phyloP scores from a whole-genome alignment of 2,329 filamentous ascomycete genomes.

The Blastomyces silverae region DNA sequence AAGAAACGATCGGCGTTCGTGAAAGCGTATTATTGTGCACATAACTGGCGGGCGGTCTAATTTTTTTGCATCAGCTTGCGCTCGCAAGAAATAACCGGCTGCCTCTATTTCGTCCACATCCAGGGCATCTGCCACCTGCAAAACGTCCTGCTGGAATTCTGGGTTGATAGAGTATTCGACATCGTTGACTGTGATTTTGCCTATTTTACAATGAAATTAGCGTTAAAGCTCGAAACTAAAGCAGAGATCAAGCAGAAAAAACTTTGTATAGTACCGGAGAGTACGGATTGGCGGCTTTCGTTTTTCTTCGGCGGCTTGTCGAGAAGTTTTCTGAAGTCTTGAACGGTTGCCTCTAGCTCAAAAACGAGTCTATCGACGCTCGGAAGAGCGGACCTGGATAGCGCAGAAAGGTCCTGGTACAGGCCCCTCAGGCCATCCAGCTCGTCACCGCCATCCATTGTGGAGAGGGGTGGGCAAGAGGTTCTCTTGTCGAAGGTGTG shows the following conservation, averaged over 20 bases:
- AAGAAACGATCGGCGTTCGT: slow-evolving; percentile 73
- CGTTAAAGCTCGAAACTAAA: slow-evolving; percentile 6
- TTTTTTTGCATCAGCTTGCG: slow-evolving; percentile 60
- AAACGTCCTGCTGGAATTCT: slow-evolving; percentile 74
- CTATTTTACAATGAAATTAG: slow-evolving; percentile 40
- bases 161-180: slow-evolving; percentile 75
- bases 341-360: slow-evolving; percentile 59
- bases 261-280: slow-evolving; percentile 51
- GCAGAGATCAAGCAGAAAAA: slow-evolving; percentile 2
- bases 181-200: slow-evolving; percentile 66
- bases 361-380: slow-evolving; percentile 61
- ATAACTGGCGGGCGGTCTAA: slow-evolving; percentile 68
- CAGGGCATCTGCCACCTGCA: slow-evolving; percentile 78
- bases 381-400: slow-evolving; percentile 63
- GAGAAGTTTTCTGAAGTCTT: slow-evolving; percentile 64
- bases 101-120: slow-evolving; percentile 86
- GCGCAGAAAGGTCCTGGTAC: slow-evolving; percentile 73
- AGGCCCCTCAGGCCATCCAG: slow-evolving; percentile 75
- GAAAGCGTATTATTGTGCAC: slow-evolving; percentile 78
- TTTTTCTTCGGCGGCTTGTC: slow-evolving; percentile 69
- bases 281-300: slow-evolving; percentile 63
- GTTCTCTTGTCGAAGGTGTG: background rate
- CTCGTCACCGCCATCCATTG: slow-evolving; percentile 66
- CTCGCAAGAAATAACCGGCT: slow-evolving; percentile 66
- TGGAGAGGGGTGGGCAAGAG: slow-evolving; percentile 1